Evolutionary conservation across 1,139 yeast species (phyloP), one percentile per base, ranked within the genome.

Genomic region (Hemisphaericaspora xylofermentans): DNA sequence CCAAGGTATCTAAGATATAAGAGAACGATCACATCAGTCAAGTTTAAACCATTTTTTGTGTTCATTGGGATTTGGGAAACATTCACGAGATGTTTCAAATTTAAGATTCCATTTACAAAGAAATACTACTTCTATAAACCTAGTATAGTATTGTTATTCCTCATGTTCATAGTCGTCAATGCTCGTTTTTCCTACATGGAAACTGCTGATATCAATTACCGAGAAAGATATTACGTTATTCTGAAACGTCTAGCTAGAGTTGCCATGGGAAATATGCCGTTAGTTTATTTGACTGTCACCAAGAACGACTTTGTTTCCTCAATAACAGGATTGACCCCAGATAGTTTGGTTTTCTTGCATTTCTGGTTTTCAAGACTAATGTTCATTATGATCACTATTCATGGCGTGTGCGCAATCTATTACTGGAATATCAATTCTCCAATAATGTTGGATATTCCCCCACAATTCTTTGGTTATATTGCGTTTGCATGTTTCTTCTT

Each of bases 381-480:
- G 57, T 73, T 73, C 60, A 36, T 53, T 3, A 56, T 68, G 59
- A 56, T 67, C n/a, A 60, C 67, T 2, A 49, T 64, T 5, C 80
- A 75, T 51, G 43, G 41, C 9, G 29, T 18, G 2, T 45, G 67
- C 38, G 57, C 54, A 12, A 47, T 71, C 31, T 48, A 56, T 18
- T 74, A 74, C 48, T 75, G 80, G 80, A 48, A 70, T 36, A 60
- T 64, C 19, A 66, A 71, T 43, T 48, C 55, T 14, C 54, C 70
- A 13, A 38, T 33, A 25, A 73, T 73, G 77, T 46, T 73, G 17
- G 43, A 56, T 10, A 73, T 75, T 33, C 80, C 80, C 2, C 79
- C 80, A 2, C 76, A 71, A 47, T 71, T 70, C 16, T 75, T 74
- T 54, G 80, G 80, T 6, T 66, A 71, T 58, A 74, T 74, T 41